Evolutionary conservation across 2,329 filamentous ascomycete species (phyloP).

Genomic region (Akanthomyces dipterigenus): DNA sequence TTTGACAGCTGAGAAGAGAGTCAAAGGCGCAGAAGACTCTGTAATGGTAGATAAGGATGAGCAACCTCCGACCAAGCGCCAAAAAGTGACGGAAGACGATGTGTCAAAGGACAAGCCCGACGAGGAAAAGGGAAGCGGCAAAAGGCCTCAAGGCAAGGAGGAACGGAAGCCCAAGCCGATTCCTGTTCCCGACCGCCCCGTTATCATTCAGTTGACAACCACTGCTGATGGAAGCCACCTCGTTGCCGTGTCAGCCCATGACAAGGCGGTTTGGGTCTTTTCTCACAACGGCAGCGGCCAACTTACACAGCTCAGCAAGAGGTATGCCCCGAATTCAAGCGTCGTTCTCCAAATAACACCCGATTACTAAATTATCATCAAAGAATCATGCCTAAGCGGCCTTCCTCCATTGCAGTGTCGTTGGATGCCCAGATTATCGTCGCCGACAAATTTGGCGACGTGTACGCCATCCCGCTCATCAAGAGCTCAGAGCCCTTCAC

Average conservation of each 20-base stretch:
- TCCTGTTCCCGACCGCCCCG: conserved; percentile 45
- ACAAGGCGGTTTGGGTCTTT: conserved; percentile 86
- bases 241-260: conserved; percentile 77
- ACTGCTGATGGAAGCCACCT: conserved; percentile 61
- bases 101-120: background rate
- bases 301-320: conserved; percentile 62
- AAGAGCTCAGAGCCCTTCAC: conserved; percentile 16
- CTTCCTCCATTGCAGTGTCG: conserved; percentile 67
- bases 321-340: conserved; percentile 39
- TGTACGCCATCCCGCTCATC: conserved; percentile 78
- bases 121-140: conserved; percentile 18
- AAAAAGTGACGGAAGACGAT: conserved; percentile 23
- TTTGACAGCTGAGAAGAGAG: conserved; percentile 12
- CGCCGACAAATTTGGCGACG: conserved; percentile 95
- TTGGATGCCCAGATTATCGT: conserved; percentile 68
- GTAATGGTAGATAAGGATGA: conserved; percentile 20
- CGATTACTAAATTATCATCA: conserved; percentile 21
- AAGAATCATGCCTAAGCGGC: conserved; percentile 83
- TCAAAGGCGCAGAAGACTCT: conserved; percentile 11
- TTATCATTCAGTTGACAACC: conserved; percentile 61
- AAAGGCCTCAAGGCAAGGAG: conserved; percentile 22
- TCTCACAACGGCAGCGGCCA: conserved; percentile 54
- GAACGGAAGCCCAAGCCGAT: conserved; percentile 22
- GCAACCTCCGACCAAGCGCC: conserved; percentile 31
- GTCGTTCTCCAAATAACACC: background rate